Evolutionary conservation across 1,284 basidiomycete genomes (phyloP).

Genomic region (Microbotryum violaceum): DNA sequence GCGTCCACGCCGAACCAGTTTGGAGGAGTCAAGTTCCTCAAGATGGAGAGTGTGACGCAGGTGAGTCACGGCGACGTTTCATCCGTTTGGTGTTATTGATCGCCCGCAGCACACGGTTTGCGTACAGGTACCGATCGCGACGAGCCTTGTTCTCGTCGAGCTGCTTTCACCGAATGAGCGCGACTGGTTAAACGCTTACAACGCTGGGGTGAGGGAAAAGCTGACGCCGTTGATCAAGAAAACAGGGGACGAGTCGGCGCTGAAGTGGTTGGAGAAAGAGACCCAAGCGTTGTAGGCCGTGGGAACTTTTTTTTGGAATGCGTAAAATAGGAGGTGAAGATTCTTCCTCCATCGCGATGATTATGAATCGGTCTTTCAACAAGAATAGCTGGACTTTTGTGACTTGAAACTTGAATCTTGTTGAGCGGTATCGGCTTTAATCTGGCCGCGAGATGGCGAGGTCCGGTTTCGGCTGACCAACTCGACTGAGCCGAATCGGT

Average conservation of each 20-base stretch:
- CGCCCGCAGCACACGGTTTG: no score
- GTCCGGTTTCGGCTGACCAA: no score
- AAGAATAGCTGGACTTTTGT: no score
- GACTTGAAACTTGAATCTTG: no score
- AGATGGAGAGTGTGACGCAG: slow-evolving; percentile 80
- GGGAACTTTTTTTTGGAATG: not conserved
- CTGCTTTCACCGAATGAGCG: slow-evolving; percentile 63
- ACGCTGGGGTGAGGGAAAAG: slow-evolving; percentile 67
- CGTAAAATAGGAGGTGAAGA: no score
- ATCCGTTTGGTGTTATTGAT: no score
- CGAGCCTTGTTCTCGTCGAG: slow-evolving; percentile 61
- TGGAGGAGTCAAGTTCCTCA: slow-evolving; percentile 60
- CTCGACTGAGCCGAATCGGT: no score
- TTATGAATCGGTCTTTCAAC: no score
- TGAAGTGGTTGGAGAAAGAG: slow-evolving; percentile 70
- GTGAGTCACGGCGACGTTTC: slow-evolving; percentile 35
- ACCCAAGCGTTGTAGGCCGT: slow-evolving; percentile 43
- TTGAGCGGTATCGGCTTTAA: no score
- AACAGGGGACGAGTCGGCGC: slow-evolving; percentile 57
- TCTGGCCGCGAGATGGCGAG: no score
- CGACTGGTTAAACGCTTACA: slow-evolving; percentile 78
- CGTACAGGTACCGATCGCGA: slow-evolving; percentile 73
- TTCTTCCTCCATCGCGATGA: no score
- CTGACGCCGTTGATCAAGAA: slow-evolving; percentile 66
- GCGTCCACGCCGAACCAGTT: slow-evolving; percentile 73